These are phyloP conservation scores for Alternaria triticina DNA, from an alignment of 2,329 filamentous ascomycete genomes.

Conservation along the genomic window DNA sequence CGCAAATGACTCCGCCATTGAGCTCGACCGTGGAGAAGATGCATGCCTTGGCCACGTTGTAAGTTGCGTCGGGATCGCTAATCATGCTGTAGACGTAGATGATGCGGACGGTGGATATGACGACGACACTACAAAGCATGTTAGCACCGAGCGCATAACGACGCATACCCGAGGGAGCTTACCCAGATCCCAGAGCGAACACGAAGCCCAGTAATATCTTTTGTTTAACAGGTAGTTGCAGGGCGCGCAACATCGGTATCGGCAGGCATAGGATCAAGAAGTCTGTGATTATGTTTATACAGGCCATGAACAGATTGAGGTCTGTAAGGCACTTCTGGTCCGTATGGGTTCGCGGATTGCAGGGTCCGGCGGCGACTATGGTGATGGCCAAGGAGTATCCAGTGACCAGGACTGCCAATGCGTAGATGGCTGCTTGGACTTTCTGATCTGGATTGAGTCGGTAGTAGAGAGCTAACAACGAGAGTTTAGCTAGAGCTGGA, in stretches of 20 bases:
- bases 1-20: constrained; percentile 27
- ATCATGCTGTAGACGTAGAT: constrained; percentile 26
- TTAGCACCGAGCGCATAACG: not conserved
- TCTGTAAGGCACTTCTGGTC: constrained; percentile 23
- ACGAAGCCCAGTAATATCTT: constrained; percentile 37
- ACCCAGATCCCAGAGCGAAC: constrained; percentile 38
- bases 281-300: constrained; percentile 46
- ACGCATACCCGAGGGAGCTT: not conserved
- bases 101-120: constrained; percentile 27
- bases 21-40: constrained; percentile 26
- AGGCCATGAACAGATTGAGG: constrained; percentile 23
- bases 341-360: constrained; percentile 18
- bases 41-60: constrained; percentile 23
- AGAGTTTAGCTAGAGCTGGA: constrained; percentile 29
- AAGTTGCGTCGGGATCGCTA: constrained; percentile 24
- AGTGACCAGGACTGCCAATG: constrained; percentile 15
- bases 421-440: constrained; percentile 18
- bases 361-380: constrained; percentile 23
- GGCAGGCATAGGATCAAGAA: constrained; percentile 42
- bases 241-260: constrained; percentile 21
- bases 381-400: constrained; percentile 26
- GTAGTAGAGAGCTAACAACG: constrained; percentile 26
- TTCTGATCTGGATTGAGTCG: constrained; percentile 19
- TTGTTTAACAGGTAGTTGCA: constrained; percentile 35
- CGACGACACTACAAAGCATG: constrained; percentile 12